Base-by-base conservation (phyloP, 805 yeast genomes). In the Yamadazyma sp. region DNA sequence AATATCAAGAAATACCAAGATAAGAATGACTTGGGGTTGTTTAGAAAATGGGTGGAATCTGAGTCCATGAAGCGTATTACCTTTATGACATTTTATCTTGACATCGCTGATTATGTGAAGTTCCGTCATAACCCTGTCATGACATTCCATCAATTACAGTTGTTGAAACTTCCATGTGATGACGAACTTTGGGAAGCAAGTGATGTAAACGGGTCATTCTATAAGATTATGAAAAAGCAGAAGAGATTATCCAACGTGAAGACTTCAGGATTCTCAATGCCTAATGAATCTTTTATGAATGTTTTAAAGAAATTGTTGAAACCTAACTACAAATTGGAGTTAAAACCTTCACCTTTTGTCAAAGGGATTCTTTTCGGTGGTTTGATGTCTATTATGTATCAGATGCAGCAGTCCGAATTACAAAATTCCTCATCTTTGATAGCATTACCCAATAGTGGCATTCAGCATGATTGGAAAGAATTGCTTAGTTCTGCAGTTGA, bases 21-120 rank as follows among this genome's bases (percentile, higher is more conserved):
- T 25, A 52, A 47, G 6, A 42, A 56, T 12, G 73, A 67, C 39
- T 34, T 38, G 10, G 62, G 48, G 12, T 50, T 65, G 18, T 80
- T 52, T 73, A 78, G 75, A 50, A 71, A 59, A 68, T 87, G 95
- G 95, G 81, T 87, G 10, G 87, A 84, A 38, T 77, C 79, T 27
- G 96, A 87, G 59, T 75, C 81, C 33, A 68, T 84, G 70, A 87
- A 87, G 54, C 62, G 96, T 40, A 74, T 84, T 1, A 85, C 95
- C 1, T 77, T 81, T 41, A 78, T 84, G 78, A 88, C 95, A 10
- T 88, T 87, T 55, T 83, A 82, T 54, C 68, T 84, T 50, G 96
- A 87, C 59, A 80, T 84, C 2, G 73, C 82, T 2, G 95, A 88
- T 62, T 84, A 88, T 25, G 77, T 83, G 11, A 73, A 84, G 33